Base-by-base conservation (phyloP, 2,329 filamentous ascomycete species). In the Bipolaris sorokiniana region DNA sequence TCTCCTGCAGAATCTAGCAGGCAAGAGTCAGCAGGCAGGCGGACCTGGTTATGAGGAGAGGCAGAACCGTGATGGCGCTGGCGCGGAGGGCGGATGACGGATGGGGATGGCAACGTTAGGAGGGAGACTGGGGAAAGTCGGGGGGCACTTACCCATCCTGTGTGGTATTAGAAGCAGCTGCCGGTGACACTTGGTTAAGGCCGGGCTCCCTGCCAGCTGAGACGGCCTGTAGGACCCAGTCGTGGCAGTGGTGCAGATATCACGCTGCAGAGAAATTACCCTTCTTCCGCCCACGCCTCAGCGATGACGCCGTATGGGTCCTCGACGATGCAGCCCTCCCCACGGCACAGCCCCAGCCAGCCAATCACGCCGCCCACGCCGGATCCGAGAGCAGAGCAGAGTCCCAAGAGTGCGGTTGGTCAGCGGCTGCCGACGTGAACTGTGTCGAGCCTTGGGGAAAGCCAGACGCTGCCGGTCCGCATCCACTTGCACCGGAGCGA, bases 251-350 rank as follows among this genome's bases (percentile, higher is more conserved):
- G 64, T 67, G 66, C 66, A 65, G 63, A 63, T 59, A 56, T 66
- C 63, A 66, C 64, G 55, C 66, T 72, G 70, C 70, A 73, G 69
- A 64, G 63, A 62, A 61, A 68, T 70, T 72, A 70, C 71, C 70
- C 70, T 72, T 70, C 62, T 61, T 59, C 54, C 57, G 57, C 42
- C 33, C 54, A 58, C 54, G 63, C 64, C 58, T 56, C 45, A 53
- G 40, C 41, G 64, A 70, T 69, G 71, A 69, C 68, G 69, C 65
- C 64, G 64, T 60, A 65, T 67, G 61, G 61, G 63, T 54, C 64
- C 65, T 67, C 56, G 64, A 71, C 54, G 57, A 62, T 70, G 59
- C 59, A 68, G 63, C 70, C 63, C 64, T 66, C 62, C 56, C 64
- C 62, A 68, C 68, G 64, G 68, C 62, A 68, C 62, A 54, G 61